Percentiles rank a stretch among this genome's conserved stretches.
These are phyloP conservation scores for Phialemoniopsis sp. DNA, from an alignment of 2,329 filamentous ascomycete species.

Conservation along the genomic window DNA sequence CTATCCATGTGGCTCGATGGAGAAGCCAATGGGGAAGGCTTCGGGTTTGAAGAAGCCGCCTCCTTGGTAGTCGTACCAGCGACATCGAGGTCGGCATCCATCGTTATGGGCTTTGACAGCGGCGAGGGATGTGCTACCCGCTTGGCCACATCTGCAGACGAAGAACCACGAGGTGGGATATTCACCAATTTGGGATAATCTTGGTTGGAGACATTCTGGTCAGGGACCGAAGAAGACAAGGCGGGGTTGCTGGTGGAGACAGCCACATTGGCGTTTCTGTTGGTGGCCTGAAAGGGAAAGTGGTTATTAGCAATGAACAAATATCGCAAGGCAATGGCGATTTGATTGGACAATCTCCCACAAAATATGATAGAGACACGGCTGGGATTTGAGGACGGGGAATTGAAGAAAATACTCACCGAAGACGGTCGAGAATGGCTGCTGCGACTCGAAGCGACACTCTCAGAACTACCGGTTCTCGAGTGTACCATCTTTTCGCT, in stretches of 20 bases:
- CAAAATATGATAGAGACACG: constrained; percentile 7
- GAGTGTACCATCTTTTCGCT: constrained; percentile 23
- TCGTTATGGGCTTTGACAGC: constrained; percentile 66
- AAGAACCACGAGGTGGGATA: constrained; percentile 59
- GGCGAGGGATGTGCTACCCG: constrained; percentile 66
- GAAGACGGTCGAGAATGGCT: constrained; percentile 59
- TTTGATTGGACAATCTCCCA: constrained; percentile 39
- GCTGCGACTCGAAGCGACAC: constrained; percentile 54
- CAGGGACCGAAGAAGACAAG: constrained; percentile 35
- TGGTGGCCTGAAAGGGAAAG: constrained; percentile 46
- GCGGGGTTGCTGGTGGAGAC: constrained; percentile 50
- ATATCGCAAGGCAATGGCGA: constrained; percentile 9
- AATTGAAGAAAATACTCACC: constrained; percentile 47
- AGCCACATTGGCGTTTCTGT: constrained; percentile 49
- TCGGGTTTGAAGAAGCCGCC: neutral
- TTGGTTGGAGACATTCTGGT: constrained; percentile 40
- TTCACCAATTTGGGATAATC: constrained; percentile 53
- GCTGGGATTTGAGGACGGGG: neutral
- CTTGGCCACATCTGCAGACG: constrained; percentile 58
- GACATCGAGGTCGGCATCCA: constrained; percentile 46
- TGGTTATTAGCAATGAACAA: constrained; percentile 40
- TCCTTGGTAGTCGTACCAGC: constrained; percentile 7
- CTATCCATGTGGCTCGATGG: constrained; percentile 43
- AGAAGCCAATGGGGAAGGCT: constrained; percentile 20
- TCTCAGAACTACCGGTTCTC: constrained; percentile 61